phyloP scores from a whole-genome alignment of 805 yeast species.

The Middelhovenomyces tepae region DNA sequence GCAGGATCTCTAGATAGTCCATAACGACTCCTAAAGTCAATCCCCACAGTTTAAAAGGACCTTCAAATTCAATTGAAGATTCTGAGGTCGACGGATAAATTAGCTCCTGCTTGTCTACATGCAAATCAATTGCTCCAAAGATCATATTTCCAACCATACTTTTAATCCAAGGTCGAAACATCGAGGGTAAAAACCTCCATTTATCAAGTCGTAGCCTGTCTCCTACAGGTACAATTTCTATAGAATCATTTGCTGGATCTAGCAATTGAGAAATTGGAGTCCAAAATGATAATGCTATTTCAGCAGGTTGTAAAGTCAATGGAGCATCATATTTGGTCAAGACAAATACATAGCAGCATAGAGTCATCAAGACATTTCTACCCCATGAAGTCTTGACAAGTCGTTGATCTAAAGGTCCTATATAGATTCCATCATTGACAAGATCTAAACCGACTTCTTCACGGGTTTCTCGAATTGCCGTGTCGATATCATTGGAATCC shows the following conservation, averaged over 20 bases:
- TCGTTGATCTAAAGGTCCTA: slow-evolving; percentile 30
- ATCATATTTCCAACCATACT: slow-evolving; percentile 21
- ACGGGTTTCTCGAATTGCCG: slow-evolving; percentile 30
- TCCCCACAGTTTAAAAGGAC: slow-evolving; percentile 31
- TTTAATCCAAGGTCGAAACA: slow-evolving; percentile 9
- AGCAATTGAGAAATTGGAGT: slow-evolving; percentile 22
- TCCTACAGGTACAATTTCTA: slow-evolving; percentile 18
- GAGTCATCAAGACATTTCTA: slow-evolving; percentile 23
- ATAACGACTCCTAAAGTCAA: slow-evolving; percentile 27
- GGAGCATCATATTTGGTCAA: slow-evolving; percentile 17
- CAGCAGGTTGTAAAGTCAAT: slow-evolving; percentile 24
- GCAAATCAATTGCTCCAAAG: slow-evolving; percentile 22
- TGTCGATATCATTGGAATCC: slow-evolving; percentile 26
- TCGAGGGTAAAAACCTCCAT: slow-evolving; percentile 7
- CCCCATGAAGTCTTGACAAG: slow-evolving; percentile 28
- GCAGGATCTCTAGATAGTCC: slow-evolving; percentile 23
- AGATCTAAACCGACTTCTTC: slow-evolving; percentile 35
- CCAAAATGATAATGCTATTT: slow-evolving; percentile 33
- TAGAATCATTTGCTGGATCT: slow-evolving; percentile 11
- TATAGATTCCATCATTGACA: slow-evolving; percentile 17
- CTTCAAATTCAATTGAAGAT: slow-evolving; percentile 9
- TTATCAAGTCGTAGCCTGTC: slow-evolving; percentile 16
- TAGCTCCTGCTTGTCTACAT: slow-evolving; percentile 8
- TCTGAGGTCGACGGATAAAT: slow-evolving; percentile 4
- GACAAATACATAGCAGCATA: slow-evolving; percentile 29